A percentile compares a stretch with the other conserved stretches of the same genome.
phyloP scores from a whole-genome alignment of 345 rosid species.

The Salix brachista region DNA sequence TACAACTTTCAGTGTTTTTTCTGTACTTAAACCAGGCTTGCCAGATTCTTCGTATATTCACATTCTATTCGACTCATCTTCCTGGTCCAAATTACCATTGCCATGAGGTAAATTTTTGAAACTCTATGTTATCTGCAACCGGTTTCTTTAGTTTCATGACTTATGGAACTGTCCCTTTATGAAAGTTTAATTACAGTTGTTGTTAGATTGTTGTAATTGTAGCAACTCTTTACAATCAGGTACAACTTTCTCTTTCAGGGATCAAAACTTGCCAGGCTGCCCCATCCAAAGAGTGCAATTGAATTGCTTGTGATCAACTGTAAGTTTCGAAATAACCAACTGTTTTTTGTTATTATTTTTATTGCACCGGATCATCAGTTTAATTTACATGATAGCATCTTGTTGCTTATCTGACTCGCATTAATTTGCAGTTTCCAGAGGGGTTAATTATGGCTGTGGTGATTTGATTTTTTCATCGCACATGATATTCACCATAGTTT shows the following conservation, averaged over 20 bases:
- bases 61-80: slow-evolving; percentile 92
- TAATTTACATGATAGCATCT: not conserved
- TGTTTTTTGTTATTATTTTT: not conserved
- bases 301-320: slow-evolving; percentile 75
- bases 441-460: slow-evolving; percentile 90
- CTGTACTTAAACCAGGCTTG: slow-evolving; percentile 33
- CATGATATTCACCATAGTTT: slow-evolving; percentile 92
- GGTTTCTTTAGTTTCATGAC: not conserved
- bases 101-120: slow-evolving; percentile 53
- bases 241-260: slow-evolving; percentile 51
- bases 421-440: slow-evolving; percentile 72
- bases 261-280: slow-evolving; percentile 69
- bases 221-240: slow-evolving; percentile 16
- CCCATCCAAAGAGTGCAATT: slow-evolving; percentile 56
- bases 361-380: not conserved
- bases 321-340: slow-evolving; percentile 24
- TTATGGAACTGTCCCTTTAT: not conserved
- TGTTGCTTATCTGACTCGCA: slow-evolving; percentile 20
- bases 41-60: slow-evolving; percentile 72
- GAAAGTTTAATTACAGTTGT: not conserved
- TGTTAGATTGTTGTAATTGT: slow-evolving; percentile 6
- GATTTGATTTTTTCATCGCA: slow-evolving; percentile 97
- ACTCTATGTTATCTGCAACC: not conserved
- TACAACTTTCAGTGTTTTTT: slow-evolving; percentile 7
- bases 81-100: slow-evolving; percentile 98